phyloP scores from a whole-genome alignment of 2,329 filamentous ascomycete species.

The Ascochyta rabiei region DNA sequence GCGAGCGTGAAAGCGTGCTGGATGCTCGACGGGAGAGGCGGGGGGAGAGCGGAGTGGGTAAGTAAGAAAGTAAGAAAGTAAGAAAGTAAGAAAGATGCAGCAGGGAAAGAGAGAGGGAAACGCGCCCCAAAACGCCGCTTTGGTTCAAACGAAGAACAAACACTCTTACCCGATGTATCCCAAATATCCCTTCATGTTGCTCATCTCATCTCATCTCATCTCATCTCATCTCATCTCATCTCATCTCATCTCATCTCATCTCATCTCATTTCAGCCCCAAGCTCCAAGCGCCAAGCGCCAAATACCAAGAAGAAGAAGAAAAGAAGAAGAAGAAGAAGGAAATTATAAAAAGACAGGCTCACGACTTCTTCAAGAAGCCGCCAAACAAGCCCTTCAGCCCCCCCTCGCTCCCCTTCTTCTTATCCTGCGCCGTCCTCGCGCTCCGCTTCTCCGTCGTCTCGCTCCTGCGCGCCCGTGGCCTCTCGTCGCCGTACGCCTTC shows the following conservation, averaged over 20 bases:
- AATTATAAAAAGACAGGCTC: too few species aligned
- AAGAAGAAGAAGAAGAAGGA: too few species aligned
- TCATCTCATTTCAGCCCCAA: not conserved
- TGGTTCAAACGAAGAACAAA: conserved; percentile 9
- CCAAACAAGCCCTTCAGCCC: conserved; percentile 41
- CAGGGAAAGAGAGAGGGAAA: too few species aligned
- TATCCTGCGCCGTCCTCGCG: conserved; percentile 23
- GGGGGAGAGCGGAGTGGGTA: not conserved
- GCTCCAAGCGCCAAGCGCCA: conserved; percentile 1
- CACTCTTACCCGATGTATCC: not conserved
- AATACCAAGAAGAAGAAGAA: not conserved
- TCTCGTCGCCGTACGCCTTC: conserved; percentile 32
- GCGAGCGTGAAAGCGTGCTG: too few species aligned
- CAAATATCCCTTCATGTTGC: too few species aligned
- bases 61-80: too few species aligned
- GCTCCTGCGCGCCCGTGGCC: conserved; percentile 28
- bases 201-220: too few species aligned
- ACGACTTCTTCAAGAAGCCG: conserved; percentile 37
- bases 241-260: too few species aligned
- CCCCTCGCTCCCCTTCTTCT: conserved; percentile 40
- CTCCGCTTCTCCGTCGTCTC: conserved; percentile 34
- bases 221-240: too few species aligned
- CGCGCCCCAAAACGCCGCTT: too few species aligned
- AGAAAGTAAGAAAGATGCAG: too few species aligned
- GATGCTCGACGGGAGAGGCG: not conserved